These are phyloP conservation scores for Solioccasus polychromus DNA, from an alignment of 768 basidiomycete genomes.

Conservation along the genomic window DNA sequence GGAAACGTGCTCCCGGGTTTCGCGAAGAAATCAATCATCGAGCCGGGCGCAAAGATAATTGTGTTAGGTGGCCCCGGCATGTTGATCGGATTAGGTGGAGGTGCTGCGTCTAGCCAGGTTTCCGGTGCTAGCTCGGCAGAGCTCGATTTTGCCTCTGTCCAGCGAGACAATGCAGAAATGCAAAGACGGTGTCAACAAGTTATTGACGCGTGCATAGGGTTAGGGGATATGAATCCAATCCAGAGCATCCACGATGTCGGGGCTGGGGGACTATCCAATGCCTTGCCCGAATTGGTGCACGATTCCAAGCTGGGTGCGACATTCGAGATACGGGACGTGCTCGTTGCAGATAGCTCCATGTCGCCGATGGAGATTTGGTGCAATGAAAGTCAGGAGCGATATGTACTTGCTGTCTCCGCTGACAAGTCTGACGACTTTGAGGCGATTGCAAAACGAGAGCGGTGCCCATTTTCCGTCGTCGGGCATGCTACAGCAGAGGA, in stretches of 20 bases:
- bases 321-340: conserved; percentile 92
- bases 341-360: conserved; percentile 90
- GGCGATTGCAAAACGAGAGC: conserved; percentile 77
- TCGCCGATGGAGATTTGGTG: conserved; percentile 99
- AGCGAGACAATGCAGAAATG: conserved; percentile 98
- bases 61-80: conserved; percentile 95
- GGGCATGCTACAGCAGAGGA: conserved; percentile 82
- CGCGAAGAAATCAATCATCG: conserved; percentile 74
- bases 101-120: conserved; percentile 92
- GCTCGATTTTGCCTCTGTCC: conserved; percentile 96
- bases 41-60: conserved; percentile 80
- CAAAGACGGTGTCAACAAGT: conserved; percentile 96
- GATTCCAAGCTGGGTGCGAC: conserved; percentile 88
- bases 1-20: conserved; percentile 88
- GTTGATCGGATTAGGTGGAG: conserved; percentile 95
- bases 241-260: conserved; percentile 98
- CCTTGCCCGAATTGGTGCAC: conserved; percentile 94
- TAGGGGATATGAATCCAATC: conserved; percentile 67
- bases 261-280: conserved; percentile 95
- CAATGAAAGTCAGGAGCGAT: conserved; percentile 97
- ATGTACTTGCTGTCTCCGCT: conserved; percentile 85
- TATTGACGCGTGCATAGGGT: conserved; percentile 82
- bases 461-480: conserved; percentile 92
- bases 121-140: conserved; percentile 89
- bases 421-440: conserved; percentile 64